phyloP scores from a whole-genome alignment of 768 basidiomycete genomes.

The Hebeloma cylindrosporum region DNA sequence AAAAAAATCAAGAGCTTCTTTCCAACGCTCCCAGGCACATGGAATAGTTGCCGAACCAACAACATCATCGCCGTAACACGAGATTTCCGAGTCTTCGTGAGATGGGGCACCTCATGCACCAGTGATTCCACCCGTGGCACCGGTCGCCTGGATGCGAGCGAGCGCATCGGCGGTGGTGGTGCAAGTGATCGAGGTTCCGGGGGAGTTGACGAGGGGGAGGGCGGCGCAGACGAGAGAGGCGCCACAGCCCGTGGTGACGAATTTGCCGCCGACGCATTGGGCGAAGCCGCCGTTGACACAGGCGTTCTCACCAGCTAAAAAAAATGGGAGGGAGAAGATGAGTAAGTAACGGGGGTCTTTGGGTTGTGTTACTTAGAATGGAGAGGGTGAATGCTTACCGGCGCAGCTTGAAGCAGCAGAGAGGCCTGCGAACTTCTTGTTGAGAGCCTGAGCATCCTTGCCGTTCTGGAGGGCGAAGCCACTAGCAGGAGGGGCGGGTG shows the following conservation, averaged over 20 bases:
- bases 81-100: too few relatives aligned
- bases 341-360: constrained; percentile 9
- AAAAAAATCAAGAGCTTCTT: constrained; percentile 1
- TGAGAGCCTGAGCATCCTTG: constrained; percentile 48
- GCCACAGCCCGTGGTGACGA: constrained; percentile 38
- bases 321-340: constrained; percentile 19
- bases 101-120: constrained; percentile 30
- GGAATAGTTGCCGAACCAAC: background rate
- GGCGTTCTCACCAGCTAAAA: constrained; percentile 39
- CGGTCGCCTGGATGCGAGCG: constrained; percentile 42
- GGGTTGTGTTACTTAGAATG: too few relatives aligned
- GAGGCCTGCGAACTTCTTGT: constrained; percentile 51
- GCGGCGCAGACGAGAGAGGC: constrained; percentile 43
- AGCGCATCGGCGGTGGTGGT: constrained; percentile 45
- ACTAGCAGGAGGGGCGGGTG: constrained; percentile 20
- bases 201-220: constrained; percentile 53
- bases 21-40: constrained; percentile 4
- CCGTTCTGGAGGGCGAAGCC: constrained; percentile 36
- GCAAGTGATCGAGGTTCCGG: constrained; percentile 55
- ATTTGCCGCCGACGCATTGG: constrained; percentile 52
- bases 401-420: constrained; percentile 47
- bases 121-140: constrained; percentile 42
- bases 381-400: constrained; percentile 14
- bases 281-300: constrained; percentile 49
- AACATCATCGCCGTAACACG: background rate